Evolutionary conservation across 352 stramenopile species (phyloP).

Genomic region (Peronosclerospora sorghi): DNA sequence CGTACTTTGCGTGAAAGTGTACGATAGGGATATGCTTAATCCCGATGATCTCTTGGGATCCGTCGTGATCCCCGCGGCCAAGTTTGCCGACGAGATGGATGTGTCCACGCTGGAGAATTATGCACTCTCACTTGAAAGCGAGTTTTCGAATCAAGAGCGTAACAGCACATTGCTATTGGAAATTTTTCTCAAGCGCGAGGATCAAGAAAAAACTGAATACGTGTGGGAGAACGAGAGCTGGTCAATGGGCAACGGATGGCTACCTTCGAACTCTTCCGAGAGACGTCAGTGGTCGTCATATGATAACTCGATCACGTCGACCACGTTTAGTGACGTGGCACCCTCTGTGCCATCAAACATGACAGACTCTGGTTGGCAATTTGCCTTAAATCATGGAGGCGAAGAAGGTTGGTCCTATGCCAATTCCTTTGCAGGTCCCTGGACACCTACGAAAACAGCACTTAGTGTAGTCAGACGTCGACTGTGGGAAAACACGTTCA

Average conservation of each 20-base stretch:
- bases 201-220: constrained; percentile 27
- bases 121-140: constrained; percentile 28
- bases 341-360: constrained; percentile 27
- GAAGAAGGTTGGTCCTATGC: constrained; percentile 57
- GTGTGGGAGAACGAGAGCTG: constrained; percentile 67
- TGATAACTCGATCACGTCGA: constrained; percentile 33
- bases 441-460: constrained; percentile 34
- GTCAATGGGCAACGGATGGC: constrained; percentile 35
- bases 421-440: constrained; percentile 46
- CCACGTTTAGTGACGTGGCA: constrained; percentile 33
- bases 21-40: constrained; percentile 57
- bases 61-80: constrained; percentile 39
- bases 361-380: constrained; percentile 40
- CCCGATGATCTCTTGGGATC: constrained; percentile 51
- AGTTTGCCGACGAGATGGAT: constrained; percentile 31
- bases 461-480: constrained; percentile 55
- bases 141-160: constrained; percentile 34
- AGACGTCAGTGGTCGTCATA: constrained; percentile 44
- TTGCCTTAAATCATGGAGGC: constrained; percentile 35
- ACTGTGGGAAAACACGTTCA: constrained; percentile 61
- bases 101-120: constrained; percentile 41
- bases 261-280: constrained; percentile 29
- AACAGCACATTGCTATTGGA: constrained; percentile 44
- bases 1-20: constrained; percentile 45
- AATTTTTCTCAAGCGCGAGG: constrained; percentile 27